Percentiles rank a stretch among this genome's conserved stretches.
Evolutionary conservation across 805 yeast genomes (phyloP).

Genomic region (Candida rishiriensis): DNA sequence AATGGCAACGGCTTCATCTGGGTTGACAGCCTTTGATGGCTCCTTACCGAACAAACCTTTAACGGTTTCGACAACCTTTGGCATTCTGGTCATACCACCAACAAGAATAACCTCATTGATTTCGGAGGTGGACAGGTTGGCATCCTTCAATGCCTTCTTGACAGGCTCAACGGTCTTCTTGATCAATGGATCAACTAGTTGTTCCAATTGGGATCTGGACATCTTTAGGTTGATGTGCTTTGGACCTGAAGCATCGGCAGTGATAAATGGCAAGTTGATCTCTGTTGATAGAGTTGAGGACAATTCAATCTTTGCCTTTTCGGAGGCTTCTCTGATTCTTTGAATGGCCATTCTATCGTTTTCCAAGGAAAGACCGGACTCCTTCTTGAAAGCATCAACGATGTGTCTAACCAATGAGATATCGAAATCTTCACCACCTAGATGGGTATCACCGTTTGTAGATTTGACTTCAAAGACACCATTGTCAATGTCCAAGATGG

Average conservation of each 20-base stretch:
- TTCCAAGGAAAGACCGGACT: slow-evolving; percentile 51
- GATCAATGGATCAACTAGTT: slow-evolving; percentile 60
- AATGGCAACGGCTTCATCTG: slow-evolving; percentile 90
- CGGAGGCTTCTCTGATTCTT: slow-evolving; percentile 77
- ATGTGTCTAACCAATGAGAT: slow-evolving; percentile 79
- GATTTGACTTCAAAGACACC: slow-evolving; percentile 98
- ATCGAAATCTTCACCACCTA: slow-evolving; percentile 92
- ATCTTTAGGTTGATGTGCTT: slow-evolving; percentile 55
- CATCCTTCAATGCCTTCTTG: slow-evolving; percentile 69
- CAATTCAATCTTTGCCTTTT: slow-evolving; percentile 68
- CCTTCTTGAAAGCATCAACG: slow-evolving; percentile 50
- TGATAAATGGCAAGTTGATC: slow-evolving; percentile 66
- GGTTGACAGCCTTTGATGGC: slow-evolving; percentile 73
- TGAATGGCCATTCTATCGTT: slow-evolving; percentile 57
- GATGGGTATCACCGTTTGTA: slow-evolving; percentile 92
- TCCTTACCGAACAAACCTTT: slow-evolving; percentile 52
- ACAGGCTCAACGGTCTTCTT: slow-evolving; percentile 69
- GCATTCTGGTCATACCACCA: slow-evolving; percentile 93
- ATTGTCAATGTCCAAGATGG: slow-evolving; percentile 92
- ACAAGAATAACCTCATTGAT: slow-evolving; percentile 73
- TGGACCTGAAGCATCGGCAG: slow-evolving; percentile 42
- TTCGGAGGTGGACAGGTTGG: slow-evolving; percentile 59
- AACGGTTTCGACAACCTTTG: slow-evolving; percentile 64
- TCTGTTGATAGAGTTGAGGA: slow-evolving; percentile 60
- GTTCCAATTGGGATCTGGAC: slow-evolving; percentile 65